phyloP scores from a whole-genome alignment of 495 filamentous ascomycete genomes.

The Xylona heveae region DNA sequence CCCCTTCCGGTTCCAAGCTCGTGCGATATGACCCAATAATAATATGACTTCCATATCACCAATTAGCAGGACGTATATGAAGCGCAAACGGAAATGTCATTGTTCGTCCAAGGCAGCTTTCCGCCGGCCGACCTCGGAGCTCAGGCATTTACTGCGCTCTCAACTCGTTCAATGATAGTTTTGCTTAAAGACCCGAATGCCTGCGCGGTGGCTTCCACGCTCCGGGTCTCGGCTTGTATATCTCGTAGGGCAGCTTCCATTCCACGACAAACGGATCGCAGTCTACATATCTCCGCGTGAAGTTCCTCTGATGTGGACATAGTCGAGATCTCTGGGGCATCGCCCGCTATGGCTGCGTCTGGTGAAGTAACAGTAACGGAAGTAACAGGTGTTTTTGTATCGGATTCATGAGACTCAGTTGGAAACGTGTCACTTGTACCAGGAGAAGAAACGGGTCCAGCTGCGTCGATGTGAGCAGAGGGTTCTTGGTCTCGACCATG shows the following conservation, averaged over 20 bases:
- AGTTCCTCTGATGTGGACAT: neutral
- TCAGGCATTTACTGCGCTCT: too few species aligned
- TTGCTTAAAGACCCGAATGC: neutral
- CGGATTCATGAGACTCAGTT: neutral
- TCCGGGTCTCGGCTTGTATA: conserved; percentile 1
- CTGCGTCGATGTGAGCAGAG: neutral
- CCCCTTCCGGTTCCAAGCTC: too few species aligned
- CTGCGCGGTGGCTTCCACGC: neutral
- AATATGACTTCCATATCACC: too few species aligned
- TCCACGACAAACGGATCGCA: neutral
- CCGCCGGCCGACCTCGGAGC: too few species aligned
- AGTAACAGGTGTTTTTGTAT: neutral
- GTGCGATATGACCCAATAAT: too few species aligned
- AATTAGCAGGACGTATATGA: too few species aligned
- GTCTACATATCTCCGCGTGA: conserved; percentile 1
- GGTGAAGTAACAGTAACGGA: neutral
- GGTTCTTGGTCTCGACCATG: too few species aligned
- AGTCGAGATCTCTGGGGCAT: too few species aligned
- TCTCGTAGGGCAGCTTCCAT: conserved; percentile 1
- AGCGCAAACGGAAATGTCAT: too few species aligned
- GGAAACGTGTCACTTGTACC: neutral
- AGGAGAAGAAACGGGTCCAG: neutral
- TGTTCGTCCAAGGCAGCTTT: too few species aligned
- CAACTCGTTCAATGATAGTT: neutral
- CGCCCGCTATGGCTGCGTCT: too few species aligned